Evolutionary conservation across 345 rosid species (phyloP).

Genomic region (Erucastrum elatum): DNA sequence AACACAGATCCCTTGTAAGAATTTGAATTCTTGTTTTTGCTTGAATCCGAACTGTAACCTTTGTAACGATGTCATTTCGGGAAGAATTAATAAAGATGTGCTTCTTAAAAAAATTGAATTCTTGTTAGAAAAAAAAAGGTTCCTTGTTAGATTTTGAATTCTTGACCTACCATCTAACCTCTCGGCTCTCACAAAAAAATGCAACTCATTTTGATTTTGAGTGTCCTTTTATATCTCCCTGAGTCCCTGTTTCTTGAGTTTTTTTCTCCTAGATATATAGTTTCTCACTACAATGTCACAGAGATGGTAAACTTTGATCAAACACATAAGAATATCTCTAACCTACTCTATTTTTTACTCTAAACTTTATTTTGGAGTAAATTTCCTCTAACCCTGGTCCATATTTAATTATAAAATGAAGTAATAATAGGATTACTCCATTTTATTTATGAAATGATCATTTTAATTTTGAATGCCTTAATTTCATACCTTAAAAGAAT

Average conservation of each 20-base stretch:
- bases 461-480: too few species aligned
- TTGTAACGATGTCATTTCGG: too few species aligned
- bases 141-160: slow-evolving; percentile 1
- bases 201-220: neutral
- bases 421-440: too few species aligned
- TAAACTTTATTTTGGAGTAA: too few species aligned
- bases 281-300: neutral
- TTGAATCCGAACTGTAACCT: too few species aligned
- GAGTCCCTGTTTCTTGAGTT: neutral
- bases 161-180: neutral
- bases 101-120: too few species aligned
- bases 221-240: neutral
- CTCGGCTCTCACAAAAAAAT: neutral
- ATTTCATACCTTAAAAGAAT: too few species aligned
- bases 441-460: too few species aligned
- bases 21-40: neutral
- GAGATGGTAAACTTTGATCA: neutral
- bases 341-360: too few species aligned
- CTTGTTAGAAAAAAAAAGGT: neutral
- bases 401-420: too few species aligned
- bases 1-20: neutral
- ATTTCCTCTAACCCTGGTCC: too few species aligned
- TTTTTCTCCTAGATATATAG: neutral
- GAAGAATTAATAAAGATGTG: too few species aligned
- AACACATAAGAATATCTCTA: neutral